phyloP scores from a whole-genome alignment of 2,329 filamentous ascomycete species.

The Elsinoe ampelina region DNA sequence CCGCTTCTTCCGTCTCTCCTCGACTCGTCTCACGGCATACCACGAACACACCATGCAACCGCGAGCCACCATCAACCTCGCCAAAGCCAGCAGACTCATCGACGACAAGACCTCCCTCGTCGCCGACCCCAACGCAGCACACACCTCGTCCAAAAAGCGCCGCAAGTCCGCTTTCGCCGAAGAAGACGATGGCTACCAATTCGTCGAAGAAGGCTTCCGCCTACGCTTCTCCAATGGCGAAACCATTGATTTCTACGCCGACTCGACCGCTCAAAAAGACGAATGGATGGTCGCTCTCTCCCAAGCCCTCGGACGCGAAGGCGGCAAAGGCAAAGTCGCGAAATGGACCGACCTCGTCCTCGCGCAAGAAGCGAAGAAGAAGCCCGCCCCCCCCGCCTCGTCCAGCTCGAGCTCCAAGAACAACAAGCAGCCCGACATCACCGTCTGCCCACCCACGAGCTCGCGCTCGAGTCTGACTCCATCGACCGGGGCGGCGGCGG shows the following conservation, averaged over 20 bases:
- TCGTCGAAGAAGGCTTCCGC: constrained; percentile 97
- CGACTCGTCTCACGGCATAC: constrained; percentile 86
- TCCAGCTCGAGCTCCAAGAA: background rate
- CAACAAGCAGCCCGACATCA: constrained; percentile 12
- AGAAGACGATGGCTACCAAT: constrained; percentile 99
- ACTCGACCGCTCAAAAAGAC: constrained; percentile 78
- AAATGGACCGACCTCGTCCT: constrained; percentile 54
- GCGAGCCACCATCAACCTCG: constrained; percentile 90
- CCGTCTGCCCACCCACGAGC: constrained; percentile 8
- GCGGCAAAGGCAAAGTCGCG: constrained; percentile 39
- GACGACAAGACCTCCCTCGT: constrained; percentile 80
- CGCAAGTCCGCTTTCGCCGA: constrained; percentile 94
- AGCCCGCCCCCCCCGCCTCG: background rate
- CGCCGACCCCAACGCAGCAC: constrained; percentile 66
- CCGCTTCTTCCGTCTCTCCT: constrained; percentile 89
- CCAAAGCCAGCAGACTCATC: constrained; percentile 85
- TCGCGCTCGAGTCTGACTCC: background rate
- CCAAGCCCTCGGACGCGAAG: constrained; percentile 56
- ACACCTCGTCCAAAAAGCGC: constrained; percentile 40
- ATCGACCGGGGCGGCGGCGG: constrained; percentile 16
- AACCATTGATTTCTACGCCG: constrained; percentile 96
- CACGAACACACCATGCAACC: constrained; percentile 93
- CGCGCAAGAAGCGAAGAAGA: constrained; percentile 15
- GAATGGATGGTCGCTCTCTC: constrained; percentile 85
- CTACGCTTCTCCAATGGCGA: constrained; percentile 98